phyloP scores from a whole-genome alignment of 768 basidiomycete species.

The Clavaria fumosa region DNA sequence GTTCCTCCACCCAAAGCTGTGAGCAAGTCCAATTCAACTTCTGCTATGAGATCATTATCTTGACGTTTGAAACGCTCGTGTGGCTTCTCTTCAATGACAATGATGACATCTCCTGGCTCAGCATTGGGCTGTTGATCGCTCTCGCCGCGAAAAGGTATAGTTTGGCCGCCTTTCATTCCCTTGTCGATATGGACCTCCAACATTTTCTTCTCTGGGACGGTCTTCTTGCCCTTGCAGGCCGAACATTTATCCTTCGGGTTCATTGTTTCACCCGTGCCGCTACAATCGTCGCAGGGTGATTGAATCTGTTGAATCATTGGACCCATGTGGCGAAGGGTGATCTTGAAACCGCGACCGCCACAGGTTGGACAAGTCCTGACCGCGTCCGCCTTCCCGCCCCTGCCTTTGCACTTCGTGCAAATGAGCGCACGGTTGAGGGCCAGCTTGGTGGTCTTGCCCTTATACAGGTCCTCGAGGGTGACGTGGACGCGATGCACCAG shows the following conservation, averaged over 20 bases:
- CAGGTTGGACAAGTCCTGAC: constrained; percentile 67
- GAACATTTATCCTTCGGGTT: constrained; percentile 86
- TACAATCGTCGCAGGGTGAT: constrained; percentile 85
- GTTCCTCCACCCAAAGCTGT: constrained; percentile 89
- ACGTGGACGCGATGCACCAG: constrained; percentile 94
- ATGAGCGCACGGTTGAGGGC: constrained; percentile 91
- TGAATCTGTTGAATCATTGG: constrained; percentile 99
- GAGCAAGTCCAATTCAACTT: constrained; percentile 85
- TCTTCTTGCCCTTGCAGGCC: constrained; percentile 91
- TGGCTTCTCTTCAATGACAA: constrained; percentile 85
- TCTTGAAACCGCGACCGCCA: constrained; percentile 77
- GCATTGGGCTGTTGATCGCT: constrained; percentile 84
- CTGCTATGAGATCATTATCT: constrained; percentile 73
- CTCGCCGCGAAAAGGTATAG: constrained; percentile 77
- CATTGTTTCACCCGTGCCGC: constrained; percentile 89
- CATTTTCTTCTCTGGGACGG: constrained; percentile 85
- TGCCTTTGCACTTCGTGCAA: constrained; percentile 87
- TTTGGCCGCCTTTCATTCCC: constrained; percentile 92
- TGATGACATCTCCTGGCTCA: constrained; percentile 87
- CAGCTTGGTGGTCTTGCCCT: constrained; percentile 96
- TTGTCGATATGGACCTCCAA: constrained; percentile 97
- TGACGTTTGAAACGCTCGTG: constrained; percentile 81
- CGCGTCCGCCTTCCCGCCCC: constrained; percentile 95
- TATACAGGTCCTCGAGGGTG: constrained; percentile 96
- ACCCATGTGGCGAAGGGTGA: constrained; percentile 92